A percentile compares a stretch with the other conserved stretches of the same genome.
Conservation (phyloP, 129 eudicot genomes). For the Centaurea solstitialis region DNA sequence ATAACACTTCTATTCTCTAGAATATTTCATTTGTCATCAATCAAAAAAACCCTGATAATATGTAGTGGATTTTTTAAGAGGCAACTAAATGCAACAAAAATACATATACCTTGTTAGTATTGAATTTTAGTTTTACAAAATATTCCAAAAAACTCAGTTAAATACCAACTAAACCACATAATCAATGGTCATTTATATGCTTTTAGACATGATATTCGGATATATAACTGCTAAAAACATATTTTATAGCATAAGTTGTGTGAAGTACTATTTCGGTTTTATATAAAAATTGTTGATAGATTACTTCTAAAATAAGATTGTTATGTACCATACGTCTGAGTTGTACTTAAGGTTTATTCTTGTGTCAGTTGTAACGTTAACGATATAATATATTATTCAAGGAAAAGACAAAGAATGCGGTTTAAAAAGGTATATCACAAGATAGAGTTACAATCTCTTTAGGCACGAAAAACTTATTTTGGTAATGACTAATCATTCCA, state of each 20-base stretch:
- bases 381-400: neutral
- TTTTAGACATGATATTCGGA: neutral
- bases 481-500: slow-evolving; percentile 2
- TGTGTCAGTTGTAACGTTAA: neutral
- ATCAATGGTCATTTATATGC: neutral
- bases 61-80: neutral
- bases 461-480: slow-evolving; percentile 13
- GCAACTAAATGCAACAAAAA: neutral
- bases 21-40: neutral
- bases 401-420: neutral
- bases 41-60: neutral
- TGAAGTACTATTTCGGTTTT: neutral
- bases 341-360: neutral
- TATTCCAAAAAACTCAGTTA: no score
- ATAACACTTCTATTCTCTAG: neutral
- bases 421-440: slow-evolving; percentile 4
- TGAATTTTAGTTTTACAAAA: no score
- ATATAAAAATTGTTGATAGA: neutral
- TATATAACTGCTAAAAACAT: neutral
- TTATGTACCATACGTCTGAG: neutral
- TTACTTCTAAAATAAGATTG: neutral
- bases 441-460: neutral
- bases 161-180: no score
- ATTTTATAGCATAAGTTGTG: neutral
- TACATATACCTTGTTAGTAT: neutral